Base-by-base conservation (phyloP, 2,329 filamentous ascomycete species). In the Pseudogymnoascus sp. region DNA sequence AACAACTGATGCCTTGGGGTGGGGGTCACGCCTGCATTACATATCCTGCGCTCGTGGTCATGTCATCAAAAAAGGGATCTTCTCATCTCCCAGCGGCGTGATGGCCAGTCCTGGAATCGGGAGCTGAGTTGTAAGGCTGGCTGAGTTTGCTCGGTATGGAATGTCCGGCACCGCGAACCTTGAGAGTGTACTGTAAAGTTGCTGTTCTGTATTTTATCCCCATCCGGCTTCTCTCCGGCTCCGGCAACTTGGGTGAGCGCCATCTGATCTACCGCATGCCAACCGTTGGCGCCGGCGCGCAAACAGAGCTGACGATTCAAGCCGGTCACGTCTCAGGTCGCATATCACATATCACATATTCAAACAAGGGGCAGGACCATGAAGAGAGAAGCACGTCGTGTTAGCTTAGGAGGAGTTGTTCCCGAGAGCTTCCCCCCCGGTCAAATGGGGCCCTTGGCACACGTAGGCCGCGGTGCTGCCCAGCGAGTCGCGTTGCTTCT, bases 1-100 rank as follows among this genome's bases (percentile, higher is more conserved):
- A 28, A 15, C n/a, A 18, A 18, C 45, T 30, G 23, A 5, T 30
- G 26, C 45, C 23, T 28, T 10, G n/a, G 45, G 45, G 45, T 52
- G 45, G 45, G 45, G 45, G 45, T 52, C 45, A 52, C 18, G 23
- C 41, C 9, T 30, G 45, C n/a, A n/a, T 52, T 52, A 52, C 45
- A 52, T 15, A n/a, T 52, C 23, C n/a, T 30, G 45, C 5, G 45
- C 45, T 52, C 23, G n/a, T 30, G 26, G 45, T 19, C 45, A 12
- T 52, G 45, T 19, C 45, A 12, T 52, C 8, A 52, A 26, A 52
- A 48, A 7, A 10, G 12, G 45, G n/a, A 52, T 52, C 8, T 52
- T 15, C n/a, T 52, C 45, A 10, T 30, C 26, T 52, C 4, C n/a
- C 45, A 26, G 26, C 45, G 23, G n/a, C n/a, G 26, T 52, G 45